Evolutionary conservation across 2,329 filamentous ascomycete genomes (phyloP), one percentile per base, ranked within the genome.

Genomic region (Aspergillus sp.): DNA sequence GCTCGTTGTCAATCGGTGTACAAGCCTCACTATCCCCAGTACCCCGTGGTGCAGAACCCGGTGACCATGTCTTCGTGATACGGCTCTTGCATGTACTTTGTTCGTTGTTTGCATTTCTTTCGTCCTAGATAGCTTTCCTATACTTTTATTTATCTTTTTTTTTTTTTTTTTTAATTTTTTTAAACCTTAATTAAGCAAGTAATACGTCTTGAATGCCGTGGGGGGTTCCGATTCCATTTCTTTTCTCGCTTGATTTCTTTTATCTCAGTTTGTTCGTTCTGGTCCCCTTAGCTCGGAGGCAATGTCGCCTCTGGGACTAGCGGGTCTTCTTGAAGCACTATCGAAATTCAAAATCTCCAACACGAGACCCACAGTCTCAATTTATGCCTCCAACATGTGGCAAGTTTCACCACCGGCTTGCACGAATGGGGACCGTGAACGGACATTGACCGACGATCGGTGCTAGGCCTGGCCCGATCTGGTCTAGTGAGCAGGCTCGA

Each of bases 1-100:
- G 26, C n/a, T n/a, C 61, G 63, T 10, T 67, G 65, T 55, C 65
- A 67, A 55, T 62, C 53, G n/a, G 59, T 60, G 6, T 67, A 57
- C 55, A 62, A 60, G 49, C 58, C 62, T 2, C 61, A 67, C 22
- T 63, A 61, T 51, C 62, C 64, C 16, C 57, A 57, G n/a, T 67
- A 67, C 14, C 65, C 65, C 10, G 60, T 63, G n/a, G 59, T 66
- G 24, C 55, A 59, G 39, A 65, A 65, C 46, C 62, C 65, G 2
- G 65, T 64, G 16, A 26, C 42, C 9, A 26, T 65, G 61, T 58
- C 55, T 6, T 31, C 49, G 9, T 56, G 26, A 45, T 36, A 46
- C 4, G 26, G 29, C 2, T 36, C 11, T 5, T 4, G 14, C 1
- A 16, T 42, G 36, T n/a, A 6, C 14, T 9, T 7, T 36, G 9